Base-by-base conservation (phyloP, 805 yeast species). In the Teunomyces stri region DNA sequence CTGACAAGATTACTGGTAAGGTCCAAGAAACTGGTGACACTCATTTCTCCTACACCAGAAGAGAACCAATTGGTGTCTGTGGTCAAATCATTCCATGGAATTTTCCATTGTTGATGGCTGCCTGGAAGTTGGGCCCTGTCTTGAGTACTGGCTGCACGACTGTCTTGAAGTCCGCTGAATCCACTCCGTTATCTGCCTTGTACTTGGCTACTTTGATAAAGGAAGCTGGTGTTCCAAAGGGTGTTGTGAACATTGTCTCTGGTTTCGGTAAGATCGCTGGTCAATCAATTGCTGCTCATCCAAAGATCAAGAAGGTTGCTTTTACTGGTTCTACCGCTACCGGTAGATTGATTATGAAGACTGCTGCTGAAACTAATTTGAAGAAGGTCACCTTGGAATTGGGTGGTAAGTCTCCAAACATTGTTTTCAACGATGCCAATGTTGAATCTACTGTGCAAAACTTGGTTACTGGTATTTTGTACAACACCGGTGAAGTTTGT, bases 71-170 rank as follows among this genome's bases (percentile, higher is more conserved):
- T 60, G 97, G 97, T 65, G 97, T 91, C 41, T 89, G 96, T 67
- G 97, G 96, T 50, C 96, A 89, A 69, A 87, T 91, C 63, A 90
- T 91, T 56, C 97, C 97, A 58, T 91, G 97, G 97, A 91, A 91
- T 75, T 91, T 89, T 82, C 97, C 97, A 53, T 71, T 91, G 58
- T 78, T 89, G 66, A 90, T 91, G 94, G 86, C 89, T 75, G 76
- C 95, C 25, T 91, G 97, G 97, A 91, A 91, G 70, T 74, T 91
- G 51, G 96, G 91, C 49, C 97, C 97, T 41, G 96, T 95, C 48
- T 69, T 90, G 55, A 95, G 95, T 48, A 81, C 96, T 46, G 96
- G 96, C 72, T 89, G 89, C 79, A 81, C 90, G 46, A 78, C 87
- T 56, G 94, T 91, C 41, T 73, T 91, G 70, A 91, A 91, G 76